These are phyloP conservation scores for Plasmopara viticola DNA, from an alignment of 352 stramenopile genomes.

Conservation along the genomic window DNA sequence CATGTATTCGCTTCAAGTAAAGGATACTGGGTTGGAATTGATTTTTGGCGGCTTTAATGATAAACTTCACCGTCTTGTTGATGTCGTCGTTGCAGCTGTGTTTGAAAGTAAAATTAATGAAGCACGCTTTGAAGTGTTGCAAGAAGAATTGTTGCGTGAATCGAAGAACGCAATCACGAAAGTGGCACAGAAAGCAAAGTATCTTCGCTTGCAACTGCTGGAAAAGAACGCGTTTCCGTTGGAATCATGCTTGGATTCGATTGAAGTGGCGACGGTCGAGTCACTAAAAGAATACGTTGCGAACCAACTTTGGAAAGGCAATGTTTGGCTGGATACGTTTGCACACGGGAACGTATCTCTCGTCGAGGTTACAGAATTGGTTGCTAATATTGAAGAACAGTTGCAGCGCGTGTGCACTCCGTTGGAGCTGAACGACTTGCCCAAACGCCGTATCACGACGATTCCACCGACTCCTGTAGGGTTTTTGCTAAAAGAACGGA, in stretches of 20 bases:
- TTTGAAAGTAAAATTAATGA: conserved; percentile 41
- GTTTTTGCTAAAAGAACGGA: conserved; percentile 50
- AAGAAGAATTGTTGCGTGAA: conserved; percentile 62
- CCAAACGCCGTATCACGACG: conserved; percentile 46
- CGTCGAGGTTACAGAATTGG: conserved; percentile 25
- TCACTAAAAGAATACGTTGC: conserved; percentile 36
- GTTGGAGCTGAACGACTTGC: conserved; percentile 24
- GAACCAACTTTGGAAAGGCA: conserved; percentile 40
- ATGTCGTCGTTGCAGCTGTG: conserved; percentile 51
- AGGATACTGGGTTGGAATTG: conserved; percentile 56
- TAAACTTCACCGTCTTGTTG: conserved; percentile 56
- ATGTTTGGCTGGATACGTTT: conserved; percentile 50
- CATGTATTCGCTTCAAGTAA: conserved; percentile 61
- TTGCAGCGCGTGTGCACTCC: conserved; percentile 30
- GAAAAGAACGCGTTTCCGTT: conserved; percentile 45
- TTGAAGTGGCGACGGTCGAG: conserved; percentile 34
- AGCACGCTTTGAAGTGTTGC: conserved; percentile 55
- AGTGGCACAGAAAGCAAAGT: conserved; percentile 50
- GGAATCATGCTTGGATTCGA: conserved; percentile 36
- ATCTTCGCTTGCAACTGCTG: conserved; percentile 56
- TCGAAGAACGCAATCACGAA: conserved; percentile 64
- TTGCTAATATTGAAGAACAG: conserved; percentile 37
- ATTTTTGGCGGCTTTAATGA: conserved; percentile 75
- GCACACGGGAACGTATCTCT: conserved; percentile 66
- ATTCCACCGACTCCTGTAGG: conserved; percentile 41